Base-by-base conservation (phyloP, 345 rosid genomes). In the Eucalyptus brandiana region DNA sequence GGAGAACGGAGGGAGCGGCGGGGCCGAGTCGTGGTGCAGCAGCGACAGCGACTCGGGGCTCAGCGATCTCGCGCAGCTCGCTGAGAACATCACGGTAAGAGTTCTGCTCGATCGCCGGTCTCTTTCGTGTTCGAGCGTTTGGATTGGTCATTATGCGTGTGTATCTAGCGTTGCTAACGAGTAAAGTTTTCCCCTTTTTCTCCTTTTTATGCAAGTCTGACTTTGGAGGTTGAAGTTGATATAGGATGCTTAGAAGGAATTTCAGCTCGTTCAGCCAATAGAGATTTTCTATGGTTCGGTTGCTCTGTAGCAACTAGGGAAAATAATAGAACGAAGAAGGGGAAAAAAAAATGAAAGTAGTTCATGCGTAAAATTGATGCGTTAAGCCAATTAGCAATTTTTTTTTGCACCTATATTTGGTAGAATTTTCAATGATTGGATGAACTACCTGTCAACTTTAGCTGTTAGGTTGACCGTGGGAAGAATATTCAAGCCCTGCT, bases 31-130 rank as follows among this genome's bases (percentile, higher is more conserved):
- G 8, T 94, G 94, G 95, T 95, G 95, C 28, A 97, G 98, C 91
- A 97, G 97, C 94, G 98, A 97, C 72, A 94, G 97, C 92, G 99
- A 97, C 30, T 94, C 99, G 51, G 95, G 99, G 34, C 90, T 93
- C 89, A 89, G 97, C 37, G 99, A 97, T 93, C 97, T 96, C 80
- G 93, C 90, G 65, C 93, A 88, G 85, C 97, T 97, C 86, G 95
- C 98, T 47, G 97, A 97, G 45, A 97, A 93, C 72, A 95, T 97
- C 89, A 92, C 95, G 94, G 99, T 96, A 65, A 62, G 34, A 62
- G 34, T 51, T 21, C 47, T 56, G 40, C 51, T 81, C 51, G 4
- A 21, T 76, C 45, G 85, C 24, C 47, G 47, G 47, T 12, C 85
- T 76, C 47, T 40, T 76, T 40, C 85, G 85, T 23, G 47, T 76